phyloP scores from a whole-genome alignment of 257 asterid species.

The Forsythia suspensa region DNA sequence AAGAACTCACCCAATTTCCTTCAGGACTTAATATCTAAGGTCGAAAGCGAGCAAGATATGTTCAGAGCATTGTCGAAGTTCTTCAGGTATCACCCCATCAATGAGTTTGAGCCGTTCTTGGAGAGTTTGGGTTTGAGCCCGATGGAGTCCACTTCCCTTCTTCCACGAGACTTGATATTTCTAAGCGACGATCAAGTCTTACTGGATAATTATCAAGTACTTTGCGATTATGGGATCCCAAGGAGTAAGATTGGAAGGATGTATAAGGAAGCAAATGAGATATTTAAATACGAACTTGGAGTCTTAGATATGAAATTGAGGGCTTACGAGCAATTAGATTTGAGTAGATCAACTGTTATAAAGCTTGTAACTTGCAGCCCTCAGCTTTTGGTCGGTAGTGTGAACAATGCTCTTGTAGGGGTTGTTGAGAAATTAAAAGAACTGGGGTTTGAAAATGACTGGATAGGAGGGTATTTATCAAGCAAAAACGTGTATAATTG shows the following conservation, averaged over 20 bases:
- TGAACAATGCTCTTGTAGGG: slow-evolving; percentile 37
- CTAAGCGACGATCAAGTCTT: slow-evolving; percentile 60
- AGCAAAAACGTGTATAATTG: slow-evolving; percentile 52
- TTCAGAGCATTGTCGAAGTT: slow-evolving; percentile 55
- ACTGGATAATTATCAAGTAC: slow-evolving; percentile 68
- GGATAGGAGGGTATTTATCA: slow-evolving; percentile 69
- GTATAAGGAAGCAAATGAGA: slow-evolving; percentile 60
- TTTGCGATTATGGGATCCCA: slow-evolving; percentile 73
- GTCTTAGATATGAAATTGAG: slow-evolving; percentile 48
- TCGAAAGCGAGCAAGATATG: slow-evolving; percentile 59
- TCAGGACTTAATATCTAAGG: slow-evolving; percentile 41
- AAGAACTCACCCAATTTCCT: slow-evolving; percentile 78
- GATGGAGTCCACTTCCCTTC: slow-evolving; percentile 43
- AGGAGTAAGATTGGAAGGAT: slow-evolving; percentile 76
- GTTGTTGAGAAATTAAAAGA: slow-evolving; percentile 55
- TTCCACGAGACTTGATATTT: slow-evolving; percentile 67
- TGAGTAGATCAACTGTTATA: slow-evolving; percentile 59
- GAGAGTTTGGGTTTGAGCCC: slow-evolving; percentile 86
- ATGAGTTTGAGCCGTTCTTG: slow-evolving; percentile 90
- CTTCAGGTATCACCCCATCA: slow-evolving; percentile 75
- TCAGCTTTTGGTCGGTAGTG: slow-evolving; percentile 59
- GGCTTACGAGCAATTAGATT: slow-evolving; percentile 63
- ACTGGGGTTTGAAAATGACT: slow-evolving; percentile 52
- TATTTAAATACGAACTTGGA: slow-evolving; percentile 52
- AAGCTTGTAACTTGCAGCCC: slow-evolving; percentile 72